Evolutionary conservation across 495 filamentous ascomycete species (phyloP).

Genomic region (Penicillium nucicola): DNA sequence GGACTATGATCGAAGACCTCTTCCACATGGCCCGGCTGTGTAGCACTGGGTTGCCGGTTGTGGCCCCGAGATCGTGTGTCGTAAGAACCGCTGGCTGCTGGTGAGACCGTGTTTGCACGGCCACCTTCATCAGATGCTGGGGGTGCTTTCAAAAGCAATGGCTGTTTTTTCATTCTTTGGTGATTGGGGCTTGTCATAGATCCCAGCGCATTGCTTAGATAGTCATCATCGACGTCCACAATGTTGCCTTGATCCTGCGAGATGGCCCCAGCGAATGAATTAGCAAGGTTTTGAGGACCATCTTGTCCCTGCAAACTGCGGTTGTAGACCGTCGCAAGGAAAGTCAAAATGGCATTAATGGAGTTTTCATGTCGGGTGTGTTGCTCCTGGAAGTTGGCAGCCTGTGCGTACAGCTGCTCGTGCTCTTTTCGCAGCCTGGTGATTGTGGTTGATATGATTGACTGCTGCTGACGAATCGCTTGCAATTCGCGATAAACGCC

Average conservation of each 20-base stretch:
- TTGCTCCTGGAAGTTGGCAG: conserved; percentile 81
- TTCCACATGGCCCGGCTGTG: conserved; percentile 39
- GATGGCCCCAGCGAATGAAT: conserved; percentile 68
- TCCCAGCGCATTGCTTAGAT: conserved; percentile 34
- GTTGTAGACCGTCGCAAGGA: conserved; percentile 94
- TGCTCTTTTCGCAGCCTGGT: conserved; percentile 77
- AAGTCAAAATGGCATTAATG: conserved; percentile 96
- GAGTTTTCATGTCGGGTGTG: conserved; percentile 96
- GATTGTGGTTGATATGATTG: conserved; percentile 76
- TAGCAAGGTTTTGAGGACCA: conserved; percentile 61
- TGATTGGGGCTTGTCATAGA: conserved; percentile 33
- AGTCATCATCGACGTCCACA: conserved; percentile 70
- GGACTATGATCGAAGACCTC: conserved; percentile 44
- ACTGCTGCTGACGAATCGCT: conserved; percentile 78
- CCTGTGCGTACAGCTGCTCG: conserved; percentile 84
- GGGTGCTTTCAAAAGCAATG: conserved; percentile 49
- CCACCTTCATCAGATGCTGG: conserved; percentile 30
- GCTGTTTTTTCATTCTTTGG: conserved; percentile 48
- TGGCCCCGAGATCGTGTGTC: conserved; percentile 31
- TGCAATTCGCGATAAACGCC: conserved; percentile 76
- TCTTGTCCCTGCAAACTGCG: conserved; percentile 66
- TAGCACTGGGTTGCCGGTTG: conserved; percentile 33
- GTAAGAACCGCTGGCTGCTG: conserved; percentile 31
- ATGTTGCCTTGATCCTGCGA: conserved; percentile 64
- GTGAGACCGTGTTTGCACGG: conserved; percentile 41